Base-by-base conservation (phyloP, 345 rosid genomes). In the Syzygium grande region DNA sequence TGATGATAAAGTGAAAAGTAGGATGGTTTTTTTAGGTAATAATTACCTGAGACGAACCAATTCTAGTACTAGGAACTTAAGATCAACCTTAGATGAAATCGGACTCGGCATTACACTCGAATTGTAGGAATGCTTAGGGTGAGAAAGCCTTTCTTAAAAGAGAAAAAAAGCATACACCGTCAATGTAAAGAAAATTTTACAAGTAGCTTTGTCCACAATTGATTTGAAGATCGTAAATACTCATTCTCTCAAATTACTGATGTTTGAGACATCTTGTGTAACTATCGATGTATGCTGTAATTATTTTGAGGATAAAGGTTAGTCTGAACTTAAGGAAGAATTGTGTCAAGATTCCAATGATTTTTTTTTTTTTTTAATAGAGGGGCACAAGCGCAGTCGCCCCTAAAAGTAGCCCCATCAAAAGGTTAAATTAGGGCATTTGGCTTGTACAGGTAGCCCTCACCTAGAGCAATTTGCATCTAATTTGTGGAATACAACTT, bases 391-490 rank as follows among this genome's bases (percentile, higher is more conserved):
- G 68, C 0, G 4, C 17, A n/a, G 34, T 0, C n/a, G n/a, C 34
- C 73, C 73, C 9, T 43, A 43, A 43, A 43, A 43, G 34, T 0
- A 61, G n/a, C 34, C 38, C 73, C 9, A n/a, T n/a, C n/a, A n/a
- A 61, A 13, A 4, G 7, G 0, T 61, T 61, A 61, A 61, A 27
- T 56, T 56, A 22, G 4, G 38, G 73, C 68, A 61, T 61, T 61
- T 61, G 8, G 68, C 73, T n/a, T 8, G 0, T 61, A 0, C 4
- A n/a, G 0, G 4, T 61, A 12, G 8, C n/a, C 6, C 19, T 61
- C 73, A n/a, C n/a, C 9, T 6, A n/a, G 9, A 61, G 73, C 17
- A 61, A 14, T 61, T n/a, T 61, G n/a, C 73, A 12, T 7, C 0
- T 4, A n/a, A 13, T 61, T n/a, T 8, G 8, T 61, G 9, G 34